These are phyloP conservation scores for Amanita subjunquillea DNA, from an alignment of 768 basidiomycete genomes.

Conservation along the genomic window DNA sequence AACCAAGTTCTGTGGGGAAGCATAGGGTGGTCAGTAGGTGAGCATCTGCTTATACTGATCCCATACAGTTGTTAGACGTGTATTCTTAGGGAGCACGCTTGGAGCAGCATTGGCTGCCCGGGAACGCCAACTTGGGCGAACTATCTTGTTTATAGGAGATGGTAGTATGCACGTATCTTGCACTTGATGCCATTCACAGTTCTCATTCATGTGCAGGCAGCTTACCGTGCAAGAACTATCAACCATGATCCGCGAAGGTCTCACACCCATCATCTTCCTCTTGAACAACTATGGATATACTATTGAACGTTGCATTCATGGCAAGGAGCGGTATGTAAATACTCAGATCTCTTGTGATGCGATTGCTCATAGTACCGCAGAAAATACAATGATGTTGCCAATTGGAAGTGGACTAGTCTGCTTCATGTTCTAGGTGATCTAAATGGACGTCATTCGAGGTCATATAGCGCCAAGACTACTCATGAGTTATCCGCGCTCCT, in stretches of 20 bases:
- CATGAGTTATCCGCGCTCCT: slow-evolving; percentile 60
- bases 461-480: slow-evolving; percentile 61
- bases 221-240: slow-evolving; percentile 77
- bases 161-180: slow-evolving; percentile 53
- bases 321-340: slow-evolving; percentile 34
- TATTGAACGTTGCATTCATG: slow-evolving; percentile 76
- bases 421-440: slow-evolving; percentile 50
- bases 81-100: slow-evolving; percentile 40
- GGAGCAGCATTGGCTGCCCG: slow-evolving; percentile 76
- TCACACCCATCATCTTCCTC: slow-evolving; percentile 80
- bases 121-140: slow-evolving; percentile 50
- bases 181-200: slow-evolving; percentile 5
- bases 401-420: slow-evolving; percentile 69
- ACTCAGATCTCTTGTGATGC: not conserved
- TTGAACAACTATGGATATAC: slow-evolving; percentile 80
- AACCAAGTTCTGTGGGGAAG: slow-evolving; percentile 85
- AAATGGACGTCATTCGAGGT: slow-evolving; percentile 38
- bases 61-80: not conserved
- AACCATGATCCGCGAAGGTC: slow-evolving; percentile 63
- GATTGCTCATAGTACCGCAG: slow-evolving; percentile 19
- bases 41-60: slow-evolving; percentile 9
- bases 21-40: slow-evolving; percentile 84
- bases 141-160: slow-evolving; percentile 80
- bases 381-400: slow-evolving; percentile 78
- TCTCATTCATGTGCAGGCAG: slow-evolving; percentile 34